Percentiles rank a stretch among this genome's conserved stretches.
Evolutionary conservation across 352 stramenopile species (phyloP).

Genomic region (Phytophthora pistaciae): DNA sequence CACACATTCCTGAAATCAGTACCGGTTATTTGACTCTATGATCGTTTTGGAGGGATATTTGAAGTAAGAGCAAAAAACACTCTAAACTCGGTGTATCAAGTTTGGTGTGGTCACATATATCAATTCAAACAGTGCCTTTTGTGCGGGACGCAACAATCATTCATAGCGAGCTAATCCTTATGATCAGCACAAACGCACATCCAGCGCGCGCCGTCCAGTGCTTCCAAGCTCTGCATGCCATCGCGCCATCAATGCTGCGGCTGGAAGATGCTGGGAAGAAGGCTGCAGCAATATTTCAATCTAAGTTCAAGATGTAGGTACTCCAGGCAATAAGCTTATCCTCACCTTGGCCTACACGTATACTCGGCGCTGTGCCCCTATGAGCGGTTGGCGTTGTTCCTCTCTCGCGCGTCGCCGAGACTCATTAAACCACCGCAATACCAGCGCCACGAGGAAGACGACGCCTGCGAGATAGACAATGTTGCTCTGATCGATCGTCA

Average conservation of each 20-base stretch:
- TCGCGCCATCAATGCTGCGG: neutral
- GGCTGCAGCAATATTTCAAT: neutral
- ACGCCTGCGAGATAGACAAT: slow-evolving; percentile 15
- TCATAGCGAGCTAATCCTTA: slow-evolving; percentile 8
- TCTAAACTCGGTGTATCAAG: neutral
- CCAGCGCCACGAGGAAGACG: slow-evolving; percentile 27
- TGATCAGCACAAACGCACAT: slow-evolving; percentile 10
- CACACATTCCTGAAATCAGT: slow-evolving; percentile 16
- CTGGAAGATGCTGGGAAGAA: slow-evolving; percentile 1
- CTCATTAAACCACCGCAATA: slow-evolving; percentile 37
- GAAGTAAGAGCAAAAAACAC: neutral
- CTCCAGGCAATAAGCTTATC: neutral
- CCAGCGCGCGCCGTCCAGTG: slow-evolving; percentile 4
- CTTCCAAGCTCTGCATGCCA: neutral
- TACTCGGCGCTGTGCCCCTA: slow-evolving; percentile 13
- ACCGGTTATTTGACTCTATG: neutral
- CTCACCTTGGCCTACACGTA: slow-evolving; percentile 14
- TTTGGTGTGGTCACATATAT: neutral
- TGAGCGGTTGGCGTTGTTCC: slow-evolving; percentile 25
- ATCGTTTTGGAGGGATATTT: neutral
- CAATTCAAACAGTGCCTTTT: neutral
- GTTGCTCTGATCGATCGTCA: slow-evolving; percentile 18
- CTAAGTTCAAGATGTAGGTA: slow-evolving; percentile 3
- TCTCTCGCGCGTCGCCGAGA: slow-evolving; percentile 27
- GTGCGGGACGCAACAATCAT: slow-evolving; percentile 13